Evolutionary conservation across 192 early-diverging fungal genomes (phyloP).

Genomic region (Umbelopsis vinacea): DNA sequence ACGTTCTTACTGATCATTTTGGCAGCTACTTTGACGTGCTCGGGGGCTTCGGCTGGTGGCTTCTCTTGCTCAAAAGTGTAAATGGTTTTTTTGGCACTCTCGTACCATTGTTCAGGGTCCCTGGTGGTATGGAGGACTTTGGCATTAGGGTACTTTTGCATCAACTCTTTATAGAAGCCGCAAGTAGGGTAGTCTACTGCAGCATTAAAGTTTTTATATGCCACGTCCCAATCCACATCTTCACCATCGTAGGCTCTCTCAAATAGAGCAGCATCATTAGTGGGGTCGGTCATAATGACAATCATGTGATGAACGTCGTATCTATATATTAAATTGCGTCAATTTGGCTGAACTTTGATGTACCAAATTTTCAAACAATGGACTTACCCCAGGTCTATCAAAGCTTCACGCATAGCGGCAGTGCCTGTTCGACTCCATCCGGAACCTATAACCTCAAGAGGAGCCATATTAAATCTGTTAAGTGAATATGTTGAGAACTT

Average conservation of each 20-base stretch:
- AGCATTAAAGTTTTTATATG: conserved; percentile 23
- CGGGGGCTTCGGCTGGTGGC: background rate
- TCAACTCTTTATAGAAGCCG: conserved; percentile 24
- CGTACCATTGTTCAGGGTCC: conserved; percentile 28
- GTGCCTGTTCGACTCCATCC: conserved; percentile 35
- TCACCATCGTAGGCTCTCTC: conserved; percentile 1
- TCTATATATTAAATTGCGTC: background rate
- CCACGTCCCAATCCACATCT: conserved; percentile 21
- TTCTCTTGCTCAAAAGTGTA: background rate
- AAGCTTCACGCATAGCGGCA: conserved; percentile 25
- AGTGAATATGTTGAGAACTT: background rate
- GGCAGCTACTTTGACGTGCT: background rate
- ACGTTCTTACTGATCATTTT: background rate
- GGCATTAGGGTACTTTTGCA: conserved; percentile 29
- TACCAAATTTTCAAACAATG: background rate
- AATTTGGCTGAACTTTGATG: no score
- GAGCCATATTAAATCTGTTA: conserved; percentile 22
- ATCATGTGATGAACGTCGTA: conserved; percentile 32
- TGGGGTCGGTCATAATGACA: conserved; percentile 6
- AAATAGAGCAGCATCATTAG: background rate
- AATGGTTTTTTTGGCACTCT: background rate
- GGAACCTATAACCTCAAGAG: conserved; percentile 32
- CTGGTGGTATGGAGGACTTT: conserved; percentile 31
- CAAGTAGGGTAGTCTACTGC: conserved; percentile 26
- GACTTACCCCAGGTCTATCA: conserved; percentile 29